Conservation (phyloP, 192 early-diverging fungal genomes). For the Umbelopsis sp. region DNA sequence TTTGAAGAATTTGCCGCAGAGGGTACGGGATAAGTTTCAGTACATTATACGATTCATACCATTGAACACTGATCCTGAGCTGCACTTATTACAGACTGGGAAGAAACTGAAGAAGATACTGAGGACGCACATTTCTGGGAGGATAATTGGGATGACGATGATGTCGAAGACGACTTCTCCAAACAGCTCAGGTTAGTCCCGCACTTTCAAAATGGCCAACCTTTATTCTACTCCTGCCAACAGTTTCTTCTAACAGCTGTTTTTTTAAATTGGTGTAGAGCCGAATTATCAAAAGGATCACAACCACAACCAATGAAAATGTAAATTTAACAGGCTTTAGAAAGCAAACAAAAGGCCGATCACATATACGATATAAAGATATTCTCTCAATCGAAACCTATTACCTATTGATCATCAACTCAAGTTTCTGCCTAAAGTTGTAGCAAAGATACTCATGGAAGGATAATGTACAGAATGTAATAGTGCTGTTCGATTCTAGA, state of each 20-base stretch:
- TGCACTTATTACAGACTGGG: conserved; percentile 67
- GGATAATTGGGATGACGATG: conserved; percentile 92
- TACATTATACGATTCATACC: background rate
- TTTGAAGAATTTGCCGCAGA: conserved; percentile 92
- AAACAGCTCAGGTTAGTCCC: conserved; percentile 67
- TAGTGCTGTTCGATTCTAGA: too few relatives aligned
- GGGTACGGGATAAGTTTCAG: conserved; percentile 47
- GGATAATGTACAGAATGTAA: too few relatives aligned
- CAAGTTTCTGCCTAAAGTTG: background rate
- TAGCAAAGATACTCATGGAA: too few relatives aligned
- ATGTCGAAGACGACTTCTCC: conserved; percentile 91
- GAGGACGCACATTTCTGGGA: conserved; percentile 78
- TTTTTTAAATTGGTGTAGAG: background rate
- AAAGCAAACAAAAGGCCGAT: background rate
- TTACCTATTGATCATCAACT: background rate
- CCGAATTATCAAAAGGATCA: conserved; percentile 11
- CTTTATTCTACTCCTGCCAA: too few relatives aligned
- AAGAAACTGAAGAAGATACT: conserved; percentile 71
- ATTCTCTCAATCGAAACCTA: background rate
- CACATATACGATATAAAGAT: background rate
- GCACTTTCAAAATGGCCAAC: too few relatives aligned
- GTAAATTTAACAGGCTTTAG: conserved; percentile 16
- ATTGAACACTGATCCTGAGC: background rate
- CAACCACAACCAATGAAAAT: conserved; percentile 19
- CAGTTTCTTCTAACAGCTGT: background rate